phyloP scores from a whole-genome alignment of 2,329 filamentous ascomycete genomes.

The Phialophora verrucosa region DNA sequence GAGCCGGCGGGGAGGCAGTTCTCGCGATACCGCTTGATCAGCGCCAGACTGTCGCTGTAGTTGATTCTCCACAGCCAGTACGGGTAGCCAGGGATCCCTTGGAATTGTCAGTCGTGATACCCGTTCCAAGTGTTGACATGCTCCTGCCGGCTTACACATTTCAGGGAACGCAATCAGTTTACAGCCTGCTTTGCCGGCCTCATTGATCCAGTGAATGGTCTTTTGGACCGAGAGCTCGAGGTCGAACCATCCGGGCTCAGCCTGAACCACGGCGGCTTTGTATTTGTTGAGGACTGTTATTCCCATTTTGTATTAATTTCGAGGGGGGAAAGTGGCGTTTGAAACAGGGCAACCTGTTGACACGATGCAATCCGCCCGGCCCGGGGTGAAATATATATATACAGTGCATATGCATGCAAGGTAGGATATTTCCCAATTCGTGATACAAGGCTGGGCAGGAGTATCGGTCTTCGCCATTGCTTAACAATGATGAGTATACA shows the following conservation, averaged over 20 bases:
- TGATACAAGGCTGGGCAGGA: neutral
- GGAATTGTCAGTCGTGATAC: neutral
- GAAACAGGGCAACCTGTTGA: neutral
- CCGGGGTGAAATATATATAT: neutral
- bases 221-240: neutral
- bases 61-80: constrained; percentile 1
- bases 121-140: neutral
- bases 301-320: neutral
- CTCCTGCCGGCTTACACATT: neutral
- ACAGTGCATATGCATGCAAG: neutral
- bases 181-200: constrained; percentile 2
- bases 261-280: constrained; percentile 8
- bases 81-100: neutral
- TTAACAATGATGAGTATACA: neutral
- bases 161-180: constrained; percentile 6
- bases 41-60: neutral
- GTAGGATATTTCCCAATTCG: neutral
- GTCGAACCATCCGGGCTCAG: constrained; percentile 10
- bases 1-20: constrained; percentile 3
- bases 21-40: neutral
- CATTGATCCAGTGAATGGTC: constrained; percentile 5
- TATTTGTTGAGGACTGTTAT: constrained; percentile 39
- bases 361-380: no score
- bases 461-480: neutral
- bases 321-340: neutral